Conservation (phyloP, 78 protist genomes). For the Monocercomonoides exilis region DNA sequence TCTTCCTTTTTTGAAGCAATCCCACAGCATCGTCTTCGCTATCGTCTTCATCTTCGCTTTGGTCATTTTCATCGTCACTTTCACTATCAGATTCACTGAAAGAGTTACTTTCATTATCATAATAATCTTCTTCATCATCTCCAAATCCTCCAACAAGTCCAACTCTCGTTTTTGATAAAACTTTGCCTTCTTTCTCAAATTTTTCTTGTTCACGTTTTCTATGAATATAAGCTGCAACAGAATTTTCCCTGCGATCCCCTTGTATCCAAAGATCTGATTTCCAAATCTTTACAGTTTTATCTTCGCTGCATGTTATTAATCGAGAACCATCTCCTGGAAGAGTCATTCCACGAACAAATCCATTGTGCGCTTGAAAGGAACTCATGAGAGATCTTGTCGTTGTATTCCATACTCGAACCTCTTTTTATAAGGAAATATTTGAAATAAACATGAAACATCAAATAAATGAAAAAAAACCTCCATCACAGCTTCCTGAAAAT, state of each 20-base stretch:
- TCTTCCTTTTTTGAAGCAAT: too few relatives aligned
- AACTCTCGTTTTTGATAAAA: not conserved
- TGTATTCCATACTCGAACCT: constrained; percentile 18
- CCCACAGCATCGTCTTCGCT: not conserved
- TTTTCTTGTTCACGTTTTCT: not conserved
- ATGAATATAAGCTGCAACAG: not conserved
- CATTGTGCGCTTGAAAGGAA: constrained; percentile 14
- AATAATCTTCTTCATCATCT: not conserved
- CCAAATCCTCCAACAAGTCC: not conserved
- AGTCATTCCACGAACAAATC: constrained; percentile 12
- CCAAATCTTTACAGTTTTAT: constrained; percentile 28
- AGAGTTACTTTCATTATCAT: too few relatives aligned
- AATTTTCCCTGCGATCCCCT: not conserved
- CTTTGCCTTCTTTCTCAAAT: not conserved
- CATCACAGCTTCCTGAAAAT: constrained; percentile 20
- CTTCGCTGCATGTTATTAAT: constrained; percentile 20
- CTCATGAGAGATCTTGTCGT: not conserved
- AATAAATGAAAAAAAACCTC: not conserved
- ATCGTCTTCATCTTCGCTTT: not conserved
- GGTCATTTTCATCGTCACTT: not conserved
- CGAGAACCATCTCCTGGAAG: not conserved
- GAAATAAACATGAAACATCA: not conserved
- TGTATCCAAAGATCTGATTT: not conserved
- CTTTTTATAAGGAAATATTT: not conserved
- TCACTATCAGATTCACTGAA: too few relatives aligned